These are phyloP conservation scores for Rhizophagus prolifer DNA, from an alignment of 192 early-diverging fungal species.

Conservation along the genomic window DNA sequence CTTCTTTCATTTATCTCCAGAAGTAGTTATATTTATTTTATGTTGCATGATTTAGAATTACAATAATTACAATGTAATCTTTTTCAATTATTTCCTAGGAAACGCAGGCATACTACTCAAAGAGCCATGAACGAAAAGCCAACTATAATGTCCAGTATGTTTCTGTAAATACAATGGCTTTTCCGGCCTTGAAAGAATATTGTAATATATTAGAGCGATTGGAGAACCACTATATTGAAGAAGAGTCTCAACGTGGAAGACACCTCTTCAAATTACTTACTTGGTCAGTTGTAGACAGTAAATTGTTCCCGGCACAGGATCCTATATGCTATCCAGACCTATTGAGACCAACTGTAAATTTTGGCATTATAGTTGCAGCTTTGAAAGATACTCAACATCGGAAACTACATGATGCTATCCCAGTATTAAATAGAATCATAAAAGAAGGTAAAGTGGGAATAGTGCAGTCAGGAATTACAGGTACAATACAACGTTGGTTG, in stretches of 20 bases:
- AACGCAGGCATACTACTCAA: background rate
- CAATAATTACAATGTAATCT: background rate
- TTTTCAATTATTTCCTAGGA: background rate
- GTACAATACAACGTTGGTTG: constrained; percentile 1
- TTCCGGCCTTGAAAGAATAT: background rate
- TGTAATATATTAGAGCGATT: constrained; percentile 8
- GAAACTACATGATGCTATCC: constrained; percentile 1
- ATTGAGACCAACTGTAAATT: background rate
- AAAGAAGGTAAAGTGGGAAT: constrained; percentile 5
- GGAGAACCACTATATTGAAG: background rate
- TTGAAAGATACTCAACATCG: background rate
- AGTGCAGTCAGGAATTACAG: background rate
- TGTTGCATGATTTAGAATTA: background rate
- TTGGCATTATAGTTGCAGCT: background rate
- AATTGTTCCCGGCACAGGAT: constrained; percentile 9
- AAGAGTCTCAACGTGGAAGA: background rate
- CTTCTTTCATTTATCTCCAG: background rate
- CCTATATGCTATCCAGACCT: background rate
- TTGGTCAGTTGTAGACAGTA: constrained; percentile 10
- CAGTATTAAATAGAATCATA: background rate
- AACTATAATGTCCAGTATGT: constrained; percentile 4
- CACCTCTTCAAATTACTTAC: constrained; percentile 7
- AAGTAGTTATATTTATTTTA: too few species aligned
- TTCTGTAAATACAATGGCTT: constrained; percentile 13
- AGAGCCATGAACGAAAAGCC: constrained; percentile 1